Base-by-base conservation (phyloP, 2,329 filamentous ascomycete species). In the Colletotrichum gigasporum region DNA sequence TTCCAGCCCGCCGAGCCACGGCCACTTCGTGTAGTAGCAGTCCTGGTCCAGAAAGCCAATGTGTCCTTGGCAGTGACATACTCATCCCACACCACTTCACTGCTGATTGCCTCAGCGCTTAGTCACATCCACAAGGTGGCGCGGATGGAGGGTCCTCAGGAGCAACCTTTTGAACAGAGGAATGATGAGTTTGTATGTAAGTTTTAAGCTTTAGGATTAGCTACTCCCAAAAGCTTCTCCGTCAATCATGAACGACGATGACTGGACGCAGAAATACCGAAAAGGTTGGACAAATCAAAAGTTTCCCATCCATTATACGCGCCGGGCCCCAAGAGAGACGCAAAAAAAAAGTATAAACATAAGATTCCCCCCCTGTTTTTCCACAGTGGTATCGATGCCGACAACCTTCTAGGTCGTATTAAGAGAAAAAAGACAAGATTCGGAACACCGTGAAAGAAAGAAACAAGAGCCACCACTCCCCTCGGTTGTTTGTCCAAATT, bases 131-230 rank as follows among this genome's bases (percentile, higher is more conserved):
- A 2, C 8, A 26, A n/a, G 18, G n/a, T n/a, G n/a, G n/a, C n/a
- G n/a, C n/a, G n/a, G n/a, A n/a, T n/a, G n/a, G n/a, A n/a, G n/a
- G n/a, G n/a, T n/a, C n/a, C n/a, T n/a, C 30, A 39, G 6, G 30
- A 10, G 6, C 2, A 32, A 32, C 35, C 30, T 41, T 28, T 3
- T 9, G 16, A 26, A 16, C 14, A 30, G 42, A 12, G 32, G 16
- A 16, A 22, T n/a, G 42, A 22, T 28, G 16, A 34, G 30, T 34
- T 34, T 41, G 32, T 18, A 10, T 41, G 16, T 58, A 58, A 18
- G 18, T 16, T 61, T 59, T 55, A 65, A 42, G 56, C 57, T 65
- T 64, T 65, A 55, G 44, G 22, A 65, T 65, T 62, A 65, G 47
- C 48, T 35, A 30, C 22, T 28, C 35, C 50, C 28, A 48, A 60